Evolutionary conservation across 495 filamentous ascomycete species (phyloP).

Genomic region (Hypoxylon lenormandii): DNA sequence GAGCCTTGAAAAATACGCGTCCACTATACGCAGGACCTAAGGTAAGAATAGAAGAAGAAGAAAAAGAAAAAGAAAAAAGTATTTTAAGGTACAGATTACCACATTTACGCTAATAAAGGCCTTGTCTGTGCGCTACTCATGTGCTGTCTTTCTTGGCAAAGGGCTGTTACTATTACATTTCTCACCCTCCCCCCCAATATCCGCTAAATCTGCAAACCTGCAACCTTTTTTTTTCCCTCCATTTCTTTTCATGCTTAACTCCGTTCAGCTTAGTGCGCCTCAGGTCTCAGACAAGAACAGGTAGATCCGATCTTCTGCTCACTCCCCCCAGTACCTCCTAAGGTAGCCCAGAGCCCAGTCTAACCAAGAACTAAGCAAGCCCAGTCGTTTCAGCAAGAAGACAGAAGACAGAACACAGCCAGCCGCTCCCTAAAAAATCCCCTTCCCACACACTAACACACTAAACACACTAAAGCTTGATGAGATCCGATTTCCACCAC

Average conservation of each 20-base stretch:
- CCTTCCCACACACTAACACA: background rate
- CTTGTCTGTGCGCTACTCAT: background rate
- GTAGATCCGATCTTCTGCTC: conserved; percentile 40
- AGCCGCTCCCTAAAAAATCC: conserved; percentile 1
- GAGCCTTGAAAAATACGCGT: conserved; percentile 1
- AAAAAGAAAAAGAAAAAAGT: background rate
- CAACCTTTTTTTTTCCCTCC: conserved; percentile 8
- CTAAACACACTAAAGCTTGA: conserved; percentile 19
- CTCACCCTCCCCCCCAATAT: conserved; percentile 6
- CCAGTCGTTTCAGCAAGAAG: too few relatives aligned
- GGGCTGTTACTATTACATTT: background rate
- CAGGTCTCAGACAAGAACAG: conserved; percentile 25
- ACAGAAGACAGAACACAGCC: background rate
- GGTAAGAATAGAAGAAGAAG: too few relatives aligned
- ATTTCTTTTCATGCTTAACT: conserved; percentile 41
- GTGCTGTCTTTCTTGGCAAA: conserved; percentile 14
- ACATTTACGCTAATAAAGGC: too few relatives aligned
- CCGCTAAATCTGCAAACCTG: too few relatives aligned
- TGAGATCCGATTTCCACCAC: conserved; percentile 33
- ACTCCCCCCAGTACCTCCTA: conserved; percentile 14
- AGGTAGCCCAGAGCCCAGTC: too few relatives aligned
- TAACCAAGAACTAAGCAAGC: too few relatives aligned
- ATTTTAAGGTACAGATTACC: conserved; percentile 2
- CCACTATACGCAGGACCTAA: background rate
- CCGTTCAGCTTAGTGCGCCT: conserved; percentile 43